Conservation (phyloP, 257 asterid species). For the Knoxia roxburghii region DNA sequence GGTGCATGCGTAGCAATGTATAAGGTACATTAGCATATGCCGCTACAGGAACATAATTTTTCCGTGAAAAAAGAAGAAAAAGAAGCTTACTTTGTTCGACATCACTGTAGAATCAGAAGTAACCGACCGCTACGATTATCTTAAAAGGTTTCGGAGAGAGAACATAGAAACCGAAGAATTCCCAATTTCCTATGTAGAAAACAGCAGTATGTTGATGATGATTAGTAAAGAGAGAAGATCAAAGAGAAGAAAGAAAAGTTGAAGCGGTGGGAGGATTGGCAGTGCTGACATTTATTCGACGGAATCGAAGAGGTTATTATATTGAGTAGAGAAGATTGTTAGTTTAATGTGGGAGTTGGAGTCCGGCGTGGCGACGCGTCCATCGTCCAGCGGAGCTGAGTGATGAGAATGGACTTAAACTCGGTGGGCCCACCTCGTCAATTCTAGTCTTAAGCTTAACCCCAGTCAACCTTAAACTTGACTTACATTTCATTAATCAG, state of each 20-base stretch:
- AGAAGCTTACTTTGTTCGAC: constrained; percentile 15
- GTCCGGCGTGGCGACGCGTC: constrained; percentile 68
- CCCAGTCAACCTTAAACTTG: constrained; percentile 19
- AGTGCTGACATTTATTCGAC: constrained; percentile 27
- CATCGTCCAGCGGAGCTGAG: constrained; percentile 23
- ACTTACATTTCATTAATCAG: background rate
- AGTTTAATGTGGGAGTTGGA: constrained; percentile 28
- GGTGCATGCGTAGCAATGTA: constrained; percentile 4
- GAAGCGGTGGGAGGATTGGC: constrained; percentile 18
- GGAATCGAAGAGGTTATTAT: constrained; percentile 12
- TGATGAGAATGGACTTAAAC: constrained; percentile 5
- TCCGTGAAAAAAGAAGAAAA: background rate
- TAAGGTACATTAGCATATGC: background rate
- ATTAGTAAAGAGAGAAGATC: background rate
- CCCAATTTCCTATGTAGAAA: background rate
- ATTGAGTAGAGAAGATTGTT: background rate
- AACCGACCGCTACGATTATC: constrained; percentile 2
- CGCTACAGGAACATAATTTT: background rate
- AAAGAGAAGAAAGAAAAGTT: background rate
- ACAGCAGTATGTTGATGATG: too few species aligned
- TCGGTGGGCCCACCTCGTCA: background rate
- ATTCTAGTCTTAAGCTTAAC: background rate
- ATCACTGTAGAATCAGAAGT: background rate
- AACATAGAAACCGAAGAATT: constrained; percentile 1
- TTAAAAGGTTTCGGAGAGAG: background rate